Evolutionary conservation across 2,329 filamentous ascomycete species (phyloP), one percentile per base, ranked within the genome.

Genomic region (Huntiella decipiens): DNA sequence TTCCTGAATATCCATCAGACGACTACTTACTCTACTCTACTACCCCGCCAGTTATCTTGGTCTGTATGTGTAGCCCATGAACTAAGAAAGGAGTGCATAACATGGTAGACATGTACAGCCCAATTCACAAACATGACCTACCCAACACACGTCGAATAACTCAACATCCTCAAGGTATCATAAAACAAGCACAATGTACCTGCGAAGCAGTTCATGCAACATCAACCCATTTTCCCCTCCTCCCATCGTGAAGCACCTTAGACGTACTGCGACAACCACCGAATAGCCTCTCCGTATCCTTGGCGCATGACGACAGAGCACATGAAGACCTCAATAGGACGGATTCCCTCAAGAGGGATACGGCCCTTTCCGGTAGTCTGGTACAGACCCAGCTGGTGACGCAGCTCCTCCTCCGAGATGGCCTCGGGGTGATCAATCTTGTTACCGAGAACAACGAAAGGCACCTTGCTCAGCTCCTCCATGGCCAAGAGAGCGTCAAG

Each of bases 351-450:
- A 54, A 91, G 71, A 52, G 81, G 83, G 52, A 92, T 79, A 73
- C 92, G 93, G 64, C 86, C 86, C 74, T 95, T 94, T 57, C 87
- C 87, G 51, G 85, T 94, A 47, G 87, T 94, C 66, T 96, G 88
- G 67, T 92, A 96, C 58, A 98, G 66, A 52, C 91, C 91, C 49
- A 98, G 71, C 62, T 87, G 82, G 61, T 88, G 80, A 63, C 91
- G 77, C 59, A 96, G 74, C 68, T 95, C 85, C 57, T 96, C 88
- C 72, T 98, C 91, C 53, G 82, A 88, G 46, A 96, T 79, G 52
- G 91, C 91, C 55, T 92, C 82, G 45, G 87, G 87, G 68, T 96
- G 87, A 64, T 98, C 91, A 63, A 98, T 98, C 77, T 98, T 98
- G 77, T 98, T 98, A 56, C 91, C 91, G 52, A 98, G 76, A 56